Conservation (phyloP, 2,329 filamentous ascomycete genomes). For the Colletotrichum sidae region DNA sequence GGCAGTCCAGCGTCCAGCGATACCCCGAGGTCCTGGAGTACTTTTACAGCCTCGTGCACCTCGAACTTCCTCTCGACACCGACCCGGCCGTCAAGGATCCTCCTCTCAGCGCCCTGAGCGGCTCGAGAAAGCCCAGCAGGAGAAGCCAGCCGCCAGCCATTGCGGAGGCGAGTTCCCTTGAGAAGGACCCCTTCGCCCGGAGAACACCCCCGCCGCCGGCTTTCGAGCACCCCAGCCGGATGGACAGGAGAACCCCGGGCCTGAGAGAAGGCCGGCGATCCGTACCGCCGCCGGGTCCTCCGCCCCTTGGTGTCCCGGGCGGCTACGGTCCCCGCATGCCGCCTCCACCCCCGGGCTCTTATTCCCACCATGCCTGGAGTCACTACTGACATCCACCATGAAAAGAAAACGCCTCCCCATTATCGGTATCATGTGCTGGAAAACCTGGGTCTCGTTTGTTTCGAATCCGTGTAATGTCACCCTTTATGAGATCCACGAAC, state of each 20-base stretch:
- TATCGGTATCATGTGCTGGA: background rate
- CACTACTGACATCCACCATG: background rate
- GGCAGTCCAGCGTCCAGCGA: slow-evolving; percentile 78
- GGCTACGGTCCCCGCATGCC: slow-evolving; percentile 21
- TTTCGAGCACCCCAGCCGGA: slow-evolving; percentile 30
- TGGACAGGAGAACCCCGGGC: slow-evolving; percentile 54
- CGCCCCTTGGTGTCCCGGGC: slow-evolving; percentile 25
- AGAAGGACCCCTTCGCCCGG: slow-evolving; percentile 48
- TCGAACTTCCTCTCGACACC: slow-evolving; percentile 73
- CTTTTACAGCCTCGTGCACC: slow-evolving; percentile 77
- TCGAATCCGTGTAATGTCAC: background rate
- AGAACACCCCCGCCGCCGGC: slow-evolving; percentile 52
- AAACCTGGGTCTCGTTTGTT: slow-evolving; percentile 13
- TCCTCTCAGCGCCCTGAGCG: slow-evolving; percentile 65
- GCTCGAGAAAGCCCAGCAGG: slow-evolving; percentile 59
- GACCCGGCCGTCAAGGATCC: slow-evolving; percentile 70
- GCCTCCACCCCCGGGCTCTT: slow-evolving; percentile 19
- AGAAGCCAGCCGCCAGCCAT: slow-evolving; percentile 47
- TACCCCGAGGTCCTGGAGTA: slow-evolving; percentile 88
- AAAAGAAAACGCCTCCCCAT: background rate
- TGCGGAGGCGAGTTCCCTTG: slow-evolving; percentile 50
- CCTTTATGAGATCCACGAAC: slow-evolving; percentile 26
- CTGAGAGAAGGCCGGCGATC: slow-evolving; percentile 39
- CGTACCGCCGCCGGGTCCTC: slow-evolving; percentile 27
- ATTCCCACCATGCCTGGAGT: slow-evolving; percentile 23